phyloP scores from a whole-genome alignment of 2,329 filamentous ascomycete species.

The Chaetomium globosum region DNA sequence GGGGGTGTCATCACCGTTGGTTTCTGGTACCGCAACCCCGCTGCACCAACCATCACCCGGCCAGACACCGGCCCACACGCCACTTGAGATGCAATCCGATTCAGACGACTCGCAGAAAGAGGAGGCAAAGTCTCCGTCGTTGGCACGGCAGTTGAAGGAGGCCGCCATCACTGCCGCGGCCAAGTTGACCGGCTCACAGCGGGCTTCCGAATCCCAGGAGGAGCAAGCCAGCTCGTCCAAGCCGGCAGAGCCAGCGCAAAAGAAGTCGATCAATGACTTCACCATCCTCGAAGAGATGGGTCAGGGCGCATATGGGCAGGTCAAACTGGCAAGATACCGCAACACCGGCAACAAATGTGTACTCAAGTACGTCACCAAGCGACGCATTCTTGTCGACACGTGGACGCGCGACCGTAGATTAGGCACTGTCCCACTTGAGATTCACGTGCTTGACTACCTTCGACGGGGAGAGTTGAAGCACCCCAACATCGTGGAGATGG shows the following conservation, averaged over 20 bases:
- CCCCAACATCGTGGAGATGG: slow-evolving; percentile 73
- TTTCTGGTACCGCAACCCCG: slow-evolving; percentile 69
- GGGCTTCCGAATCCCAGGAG: slow-evolving; percentile 36
- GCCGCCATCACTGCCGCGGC: slow-evolving; percentile 59
- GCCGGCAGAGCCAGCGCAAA: slow-evolving; percentile 41
- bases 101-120: slow-evolving; percentile 52
- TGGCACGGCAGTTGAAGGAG: slow-evolving; percentile 61
- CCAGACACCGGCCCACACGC: slow-evolving; percentile 63
- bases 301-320: slow-evolving; percentile 95
- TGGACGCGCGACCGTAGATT: slow-evolving; percentile 94
- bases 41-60: slow-evolving; percentile 78
- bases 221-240: slow-evolving; percentile 42
- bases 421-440: slow-evolving; percentile 93
- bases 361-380: slow-evolving; percentile 96
- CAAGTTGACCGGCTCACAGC: slow-evolving; percentile 50
- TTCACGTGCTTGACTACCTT: slow-evolving; percentile 93
- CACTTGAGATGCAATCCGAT: slow-evolving; percentile 59
- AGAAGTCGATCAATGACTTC: slow-evolving; percentile 89
- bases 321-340: slow-evolving; percentile 90
- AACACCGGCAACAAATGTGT: slow-evolving; percentile 81
- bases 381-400: slow-evolving; percentile 93
- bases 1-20: slow-evolving; percentile 63
- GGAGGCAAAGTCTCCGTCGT: slow-evolving; percentile 44
- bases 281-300: slow-evolving; percentile 97
- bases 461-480: slow-evolving; percentile 70